These are phyloP conservation scores for Amaranthus hypochondriacus DNA, from an alignment of 148 eudicot species.

Conservation along the genomic window DNA sequence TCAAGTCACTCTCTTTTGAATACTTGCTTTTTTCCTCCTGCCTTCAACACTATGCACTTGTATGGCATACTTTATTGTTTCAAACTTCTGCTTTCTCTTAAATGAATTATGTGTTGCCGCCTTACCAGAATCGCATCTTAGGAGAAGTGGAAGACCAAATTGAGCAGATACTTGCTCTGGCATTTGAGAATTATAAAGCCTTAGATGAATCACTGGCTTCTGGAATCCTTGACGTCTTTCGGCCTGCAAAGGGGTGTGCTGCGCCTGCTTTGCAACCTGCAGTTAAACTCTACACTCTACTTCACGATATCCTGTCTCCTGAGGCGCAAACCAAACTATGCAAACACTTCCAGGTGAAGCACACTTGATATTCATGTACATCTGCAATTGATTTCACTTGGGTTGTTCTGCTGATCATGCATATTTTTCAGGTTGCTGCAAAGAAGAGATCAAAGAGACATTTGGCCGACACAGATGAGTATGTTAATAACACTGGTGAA, in stretches of 20 bases:
- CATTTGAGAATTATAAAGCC: slow-evolving; percentile 85
- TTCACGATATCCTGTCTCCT: slow-evolving; percentile 86
- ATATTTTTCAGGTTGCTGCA: slow-evolving; percentile 67
- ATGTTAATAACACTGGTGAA: slow-evolving; percentile 55
- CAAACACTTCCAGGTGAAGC: slow-evolving; percentile 77
- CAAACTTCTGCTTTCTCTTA: not conserved
- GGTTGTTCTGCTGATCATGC: slow-evolving; percentile 5
- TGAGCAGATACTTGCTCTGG: slow-evolving; percentile 76
- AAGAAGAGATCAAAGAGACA: slow-evolving; percentile 87
- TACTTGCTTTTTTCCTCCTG: not conserved
- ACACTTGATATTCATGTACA: not conserved
- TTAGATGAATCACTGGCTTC: slow-evolving; percentile 74
- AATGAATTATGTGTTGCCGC: slow-evolving; percentile 8
- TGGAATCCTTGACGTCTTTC: slow-evolving; percentile 69
- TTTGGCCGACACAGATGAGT: slow-evolving; percentile 86
- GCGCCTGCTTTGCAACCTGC: slow-evolving; percentile 88
- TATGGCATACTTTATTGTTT: not conserved
- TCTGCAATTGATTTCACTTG: slow-evolving; percentile 2
- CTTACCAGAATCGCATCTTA: slow-evolving; percentile 68
- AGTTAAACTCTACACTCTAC: slow-evolving; percentile 77
- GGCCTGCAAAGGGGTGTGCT: slow-evolving; percentile 71
- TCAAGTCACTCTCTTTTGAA: not conserved
- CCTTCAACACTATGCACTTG: not conserved
- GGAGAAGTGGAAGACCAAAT: slow-evolving; percentile 94
- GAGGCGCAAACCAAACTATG: slow-evolving; percentile 81